These are phyloP conservation scores for Exsudoporus frostii DNA, from an alignment of 768 basidiomycete genomes.

Conservation along the genomic window DNA sequence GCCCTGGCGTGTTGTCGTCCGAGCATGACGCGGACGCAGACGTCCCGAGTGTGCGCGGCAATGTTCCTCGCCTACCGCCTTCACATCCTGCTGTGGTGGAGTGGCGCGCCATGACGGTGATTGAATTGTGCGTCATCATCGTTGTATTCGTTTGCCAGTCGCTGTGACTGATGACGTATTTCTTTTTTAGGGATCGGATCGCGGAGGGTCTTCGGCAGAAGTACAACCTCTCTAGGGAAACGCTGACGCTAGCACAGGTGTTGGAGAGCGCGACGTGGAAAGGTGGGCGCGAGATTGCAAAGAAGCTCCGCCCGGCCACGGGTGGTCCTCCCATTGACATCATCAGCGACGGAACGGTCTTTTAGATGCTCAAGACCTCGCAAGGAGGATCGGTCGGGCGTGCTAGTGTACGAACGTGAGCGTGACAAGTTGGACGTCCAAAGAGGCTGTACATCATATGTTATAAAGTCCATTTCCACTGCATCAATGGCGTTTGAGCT, in stretches of 20 bases:
- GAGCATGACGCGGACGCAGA: constrained; percentile 25
- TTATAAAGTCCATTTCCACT: not conserved
- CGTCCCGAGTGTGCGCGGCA: constrained; percentile 30
- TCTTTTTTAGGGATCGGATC: constrained; percentile 62
- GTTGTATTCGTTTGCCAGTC: too few relatives aligned
- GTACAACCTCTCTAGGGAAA: constrained; percentile 45
- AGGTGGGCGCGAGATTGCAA: constrained; percentile 91
- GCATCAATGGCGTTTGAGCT: constrained; percentile 38
- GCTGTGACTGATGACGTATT: not conserved
- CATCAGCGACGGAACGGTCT: constrained; percentile 80
- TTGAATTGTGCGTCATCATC: constrained; percentile 67
- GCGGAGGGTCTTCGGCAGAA: constrained; percentile 63
- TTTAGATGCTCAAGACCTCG: constrained; percentile 35
- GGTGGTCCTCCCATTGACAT: constrained; percentile 88
- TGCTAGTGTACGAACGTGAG: not conserved
- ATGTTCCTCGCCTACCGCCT: constrained; percentile 65
- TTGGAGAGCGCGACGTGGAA: constrained; percentile 97
- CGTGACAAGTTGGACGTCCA: not conserved
- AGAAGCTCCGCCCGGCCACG: constrained; percentile 62
- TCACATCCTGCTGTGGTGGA: constrained; percentile 92
- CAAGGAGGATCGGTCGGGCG: too few relatives aligned
- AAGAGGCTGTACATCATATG: too few relatives aligned
- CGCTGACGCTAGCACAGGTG: constrained; percentile 80
- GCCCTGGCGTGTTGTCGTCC: constrained; percentile 50
- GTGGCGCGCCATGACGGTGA: constrained; percentile 95